A percentile compares a stretch with the other conserved stretches of the same genome.
Conservation (phyloP, 75 land plant species). For the Chamaecyparis obtusa region DNA sequence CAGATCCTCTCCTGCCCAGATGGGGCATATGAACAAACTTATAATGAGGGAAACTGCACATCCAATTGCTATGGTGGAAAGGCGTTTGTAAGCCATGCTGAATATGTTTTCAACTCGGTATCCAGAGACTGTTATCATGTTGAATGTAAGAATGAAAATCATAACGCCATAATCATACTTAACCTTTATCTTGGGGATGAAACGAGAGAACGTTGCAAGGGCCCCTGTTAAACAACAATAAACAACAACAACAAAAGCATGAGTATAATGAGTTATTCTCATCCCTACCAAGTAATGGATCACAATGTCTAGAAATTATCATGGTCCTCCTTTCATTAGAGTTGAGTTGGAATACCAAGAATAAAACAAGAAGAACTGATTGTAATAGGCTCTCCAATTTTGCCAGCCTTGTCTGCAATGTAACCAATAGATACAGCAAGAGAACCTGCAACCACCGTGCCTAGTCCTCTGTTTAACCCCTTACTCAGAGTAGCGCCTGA, state of each 20-base stretch:
- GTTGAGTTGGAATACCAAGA: not conserved
- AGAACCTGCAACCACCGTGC: slow-evolving; percentile 53
- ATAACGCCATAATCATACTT: slow-evolving; percentile 44
- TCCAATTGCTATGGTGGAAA: slow-evolving; percentile 43
- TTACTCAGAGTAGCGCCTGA: slow-evolving; percentile 67
- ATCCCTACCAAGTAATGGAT: too few species aligned
- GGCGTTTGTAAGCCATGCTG: slow-evolving; percentile 27
- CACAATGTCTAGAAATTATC: too few species aligned
- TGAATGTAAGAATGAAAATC: slow-evolving; percentile 57
- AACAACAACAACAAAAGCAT: not conserved
- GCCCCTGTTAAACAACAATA: slow-evolving; percentile 13
- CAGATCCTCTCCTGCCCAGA: slow-evolving; percentile 62
- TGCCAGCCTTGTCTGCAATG: slow-evolving; percentile 35
- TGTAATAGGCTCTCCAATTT: slow-evolving; percentile 18
- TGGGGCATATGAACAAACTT: slow-evolving; percentile 45
- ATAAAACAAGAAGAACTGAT: slow-evolving; percentile 41
- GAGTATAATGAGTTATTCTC: too few species aligned
- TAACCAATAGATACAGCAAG: slow-evolving; percentile 35
- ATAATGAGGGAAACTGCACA: slow-evolving; percentile 39
- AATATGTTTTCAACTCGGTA: slow-evolving; percentile 23
- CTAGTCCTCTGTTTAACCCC: slow-evolving; percentile 50
- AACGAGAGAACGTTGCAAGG: slow-evolving; percentile 31
- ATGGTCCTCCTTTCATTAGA: not conserved
- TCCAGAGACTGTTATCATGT: slow-evolving; percentile 42
- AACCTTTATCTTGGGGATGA: slow-evolving; percentile 38